Conservation (phyloP, 2,329 filamentous ascomycete species). For the Neocucurbitaria cava region DNA sequence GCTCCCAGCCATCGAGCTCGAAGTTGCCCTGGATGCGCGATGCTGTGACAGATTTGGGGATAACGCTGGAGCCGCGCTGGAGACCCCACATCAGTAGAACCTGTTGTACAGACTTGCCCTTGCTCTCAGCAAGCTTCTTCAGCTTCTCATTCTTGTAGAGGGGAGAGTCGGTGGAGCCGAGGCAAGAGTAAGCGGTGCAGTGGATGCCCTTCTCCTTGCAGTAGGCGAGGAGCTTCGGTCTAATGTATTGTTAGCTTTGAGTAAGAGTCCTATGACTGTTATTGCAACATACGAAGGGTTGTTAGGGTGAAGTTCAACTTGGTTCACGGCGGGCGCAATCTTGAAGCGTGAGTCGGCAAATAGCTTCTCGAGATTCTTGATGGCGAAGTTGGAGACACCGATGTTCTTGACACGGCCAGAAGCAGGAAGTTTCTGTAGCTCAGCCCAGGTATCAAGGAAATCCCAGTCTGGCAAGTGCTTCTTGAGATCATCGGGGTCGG, state of each 20-base stretch:
- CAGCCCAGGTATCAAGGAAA: conserved; percentile 79
- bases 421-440: conserved; percentile 72
- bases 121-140: conserved; percentile 65
- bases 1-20: conserved; percentile 73
- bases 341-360: conserved; percentile 70
- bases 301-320: conserved; percentile 82
- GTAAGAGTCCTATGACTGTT: too few relatives aligned
- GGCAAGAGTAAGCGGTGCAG: conserved; percentile 75
- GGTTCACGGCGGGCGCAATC: conserved; percentile 74
- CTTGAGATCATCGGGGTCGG: conserved; percentile 66
- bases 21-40: conserved; percentile 79
- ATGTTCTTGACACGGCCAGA: conserved; percentile 80
- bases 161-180: conserved; percentile 74
- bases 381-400: conserved; percentile 86
- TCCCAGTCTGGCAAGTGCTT: conserved; percentile 80
- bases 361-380: conserved; percentile 77
- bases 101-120: conserved; percentile 76
- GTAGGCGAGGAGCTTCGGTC: conserved; percentile 75
- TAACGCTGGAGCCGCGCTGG: conserved; percentile 80
- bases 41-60: conserved; percentile 82
- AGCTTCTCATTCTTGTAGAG: conserved; percentile 72
- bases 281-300: conserved; percentile 65
- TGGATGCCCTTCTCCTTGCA: conserved; percentile 77
- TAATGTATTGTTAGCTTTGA: conserved; percentile 19
- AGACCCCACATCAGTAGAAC: conserved; percentile 82